These are phyloP conservation scores for Yamadazyma philogaea DNA, from an alignment of 805 yeast genomes.

Conservation along the genomic window DNA sequence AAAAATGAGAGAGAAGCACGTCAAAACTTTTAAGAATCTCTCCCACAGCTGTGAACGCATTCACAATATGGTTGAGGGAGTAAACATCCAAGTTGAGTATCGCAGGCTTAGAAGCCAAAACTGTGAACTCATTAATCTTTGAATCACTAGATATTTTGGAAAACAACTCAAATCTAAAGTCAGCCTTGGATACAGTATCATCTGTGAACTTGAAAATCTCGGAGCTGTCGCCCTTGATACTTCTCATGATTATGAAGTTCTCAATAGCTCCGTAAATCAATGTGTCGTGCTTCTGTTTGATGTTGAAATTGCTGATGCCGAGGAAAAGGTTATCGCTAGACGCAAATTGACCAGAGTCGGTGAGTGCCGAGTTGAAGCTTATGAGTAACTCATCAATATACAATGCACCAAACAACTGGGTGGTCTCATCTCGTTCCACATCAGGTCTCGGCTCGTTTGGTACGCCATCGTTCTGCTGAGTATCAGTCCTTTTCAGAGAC, in stretches of 20 bases:
- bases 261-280: constrained; percentile 50
- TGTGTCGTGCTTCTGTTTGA: constrained; percentile 42
- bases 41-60: constrained; percentile 2
- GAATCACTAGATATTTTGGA: constrained; percentile 12
- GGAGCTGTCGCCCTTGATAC: constrained; percentile 16
- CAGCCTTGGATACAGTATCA: constrained; percentile 32
- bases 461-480: not conserved
- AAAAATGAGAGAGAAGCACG: constrained; percentile 4
- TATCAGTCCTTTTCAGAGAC: constrained; percentile 3
- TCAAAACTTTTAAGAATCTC: not conserved
- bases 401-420: constrained; percentile 36
- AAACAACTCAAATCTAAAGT: constrained; percentile 51
- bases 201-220: constrained; percentile 26
- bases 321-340: constrained; percentile 27
- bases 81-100: constrained; percentile 9
- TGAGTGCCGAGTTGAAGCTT: constrained; percentile 48
- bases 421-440: constrained; percentile 10
- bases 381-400: constrained; percentile 35
- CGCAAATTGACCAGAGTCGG: constrained; percentile 38
- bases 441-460: constrained; percentile 7
- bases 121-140: constrained; percentile 13
- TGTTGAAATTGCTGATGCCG: constrained; percentile 24
- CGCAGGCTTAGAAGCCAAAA: constrained; percentile 13
- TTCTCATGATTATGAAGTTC: constrained; percentile 24
- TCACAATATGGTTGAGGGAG: constrained; percentile 1